Conservation (phyloP, 805 yeast genomes). For the Saccharomycopsis sp. region DNA sequence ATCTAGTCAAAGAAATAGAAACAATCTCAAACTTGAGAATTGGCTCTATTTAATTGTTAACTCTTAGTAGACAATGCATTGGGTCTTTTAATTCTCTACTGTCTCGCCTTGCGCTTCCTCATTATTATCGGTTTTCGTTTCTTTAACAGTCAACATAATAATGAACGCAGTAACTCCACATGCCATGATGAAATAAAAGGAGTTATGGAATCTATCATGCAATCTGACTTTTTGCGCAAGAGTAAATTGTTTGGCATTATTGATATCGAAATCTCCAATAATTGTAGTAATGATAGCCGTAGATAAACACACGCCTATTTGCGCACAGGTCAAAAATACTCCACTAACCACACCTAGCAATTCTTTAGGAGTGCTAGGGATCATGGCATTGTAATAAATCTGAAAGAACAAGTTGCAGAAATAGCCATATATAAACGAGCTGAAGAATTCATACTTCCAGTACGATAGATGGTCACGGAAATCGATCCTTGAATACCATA, state of each 20-base stretch:
- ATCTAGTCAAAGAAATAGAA: background rate
- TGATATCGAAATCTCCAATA: background rate
- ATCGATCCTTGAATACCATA: constrained; percentile 26
- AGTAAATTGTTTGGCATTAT: background rate
- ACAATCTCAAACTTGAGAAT: background rate
- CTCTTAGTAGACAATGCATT: background rate
- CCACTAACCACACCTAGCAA: background rate
- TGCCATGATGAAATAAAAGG: background rate
- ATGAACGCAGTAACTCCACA: background rate
- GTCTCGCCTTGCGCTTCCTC: background rate
- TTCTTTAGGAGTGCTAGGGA: constrained; percentile 1
- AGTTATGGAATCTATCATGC: background rate
- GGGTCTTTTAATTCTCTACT: background rate
- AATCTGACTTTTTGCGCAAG: background rate
- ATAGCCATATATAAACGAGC: background rate
- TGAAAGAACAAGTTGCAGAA: constrained; percentile 6
- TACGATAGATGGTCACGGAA: constrained; percentile 20
- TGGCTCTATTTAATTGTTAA: background rate
- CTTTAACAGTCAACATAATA: background rate
- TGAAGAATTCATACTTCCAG: constrained; percentile 30
- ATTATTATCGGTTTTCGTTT: background rate
- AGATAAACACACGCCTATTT: background rate
- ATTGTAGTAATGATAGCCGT: background rate
- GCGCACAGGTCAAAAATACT: background rate
- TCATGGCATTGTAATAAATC: background rate